Conservation (phyloP, 2,329 filamentous ascomycete species). For the Xylaria digitata region DNA sequence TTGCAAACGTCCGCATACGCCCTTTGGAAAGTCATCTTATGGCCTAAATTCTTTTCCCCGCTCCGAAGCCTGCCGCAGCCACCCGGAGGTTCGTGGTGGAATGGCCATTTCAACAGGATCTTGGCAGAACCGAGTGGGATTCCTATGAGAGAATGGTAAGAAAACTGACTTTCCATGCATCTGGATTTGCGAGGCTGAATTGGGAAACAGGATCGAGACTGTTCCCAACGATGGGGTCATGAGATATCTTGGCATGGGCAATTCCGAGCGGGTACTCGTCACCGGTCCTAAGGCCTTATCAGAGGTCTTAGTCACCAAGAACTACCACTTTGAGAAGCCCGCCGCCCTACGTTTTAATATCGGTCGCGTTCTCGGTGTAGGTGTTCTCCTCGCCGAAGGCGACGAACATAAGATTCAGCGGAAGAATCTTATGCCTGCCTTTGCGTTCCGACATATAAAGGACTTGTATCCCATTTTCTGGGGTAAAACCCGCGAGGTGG, state of each 20-base stretch:
- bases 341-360: constrained; percentile 64
- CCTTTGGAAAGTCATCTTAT: constrained; percentile 60
- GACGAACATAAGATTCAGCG: constrained; percentile 87
- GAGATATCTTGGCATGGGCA: constrained; percentile 65
- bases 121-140: constrained; percentile 54
- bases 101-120: constrained; percentile 61
- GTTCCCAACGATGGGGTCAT: constrained; percentile 77
- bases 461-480: constrained; percentile 87
- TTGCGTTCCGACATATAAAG: constrained; percentile 87
- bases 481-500: constrained; percentile 77
- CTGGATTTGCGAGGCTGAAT: constrained; percentile 35
- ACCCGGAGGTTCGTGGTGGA: constrained; percentile 56
- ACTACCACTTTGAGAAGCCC: constrained; percentile 78
- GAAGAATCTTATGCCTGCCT: constrained; percentile 83
- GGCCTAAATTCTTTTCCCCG: constrained; percentile 63
- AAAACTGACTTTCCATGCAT: neutral
- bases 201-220: constrained; percentile 62
- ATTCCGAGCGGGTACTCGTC: constrained; percentile 53
- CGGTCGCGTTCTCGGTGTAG: constrained; percentile 73
- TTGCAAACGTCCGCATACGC: constrained; percentile 52
- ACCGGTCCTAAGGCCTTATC: constrained; percentile 73
- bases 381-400: constrained; percentile 85
- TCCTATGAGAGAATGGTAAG: constrained; percentile 62
- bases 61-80: constrained; percentile 61
- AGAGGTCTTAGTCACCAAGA: constrained; percentile 75